phyloP scores from a whole-genome alignment of 1,139 yeast genomes.

The Suhomyces bokatorum region DNA sequence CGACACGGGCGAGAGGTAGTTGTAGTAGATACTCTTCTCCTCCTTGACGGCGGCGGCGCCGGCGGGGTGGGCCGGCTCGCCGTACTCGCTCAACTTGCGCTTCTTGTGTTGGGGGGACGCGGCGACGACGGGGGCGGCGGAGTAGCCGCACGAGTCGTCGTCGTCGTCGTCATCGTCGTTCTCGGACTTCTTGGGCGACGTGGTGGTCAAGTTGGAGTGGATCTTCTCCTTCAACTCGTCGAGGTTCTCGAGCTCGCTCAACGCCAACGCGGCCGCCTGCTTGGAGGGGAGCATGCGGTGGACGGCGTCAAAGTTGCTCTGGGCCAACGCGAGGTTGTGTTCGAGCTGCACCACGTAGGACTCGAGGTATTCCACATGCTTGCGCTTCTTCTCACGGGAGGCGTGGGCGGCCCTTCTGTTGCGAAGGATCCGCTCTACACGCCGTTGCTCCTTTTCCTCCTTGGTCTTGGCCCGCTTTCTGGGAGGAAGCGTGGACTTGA shows the following conservation, averaged over 20 bases:
- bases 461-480: constrained; percentile 94
- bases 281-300: constrained; percentile 17
- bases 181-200: constrained; percentile 15
- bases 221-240: constrained; percentile 35
- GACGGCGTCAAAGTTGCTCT: constrained; percentile 25
- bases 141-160: constrained; percentile 10
- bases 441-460: constrained; percentile 95
- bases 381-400: constrained; percentile 92
- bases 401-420: constrained; percentile 98
- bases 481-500: constrained; percentile 71
- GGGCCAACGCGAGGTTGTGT: constrained; percentile 29
- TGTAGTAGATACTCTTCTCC: constrained; percentile 25
- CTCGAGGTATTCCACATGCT: constrained; percentile 86
- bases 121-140: constrained; percentile 1
- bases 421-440: constrained; percentile 87
- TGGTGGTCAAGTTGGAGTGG: constrained; percentile 30
- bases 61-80: not conserved
- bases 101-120: constrained; percentile 8
- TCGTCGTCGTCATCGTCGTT: constrained; percentile 20
- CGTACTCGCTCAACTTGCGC: constrained; percentile 8
- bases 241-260: constrained; percentile 26
- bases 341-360: constrained; percentile 55
- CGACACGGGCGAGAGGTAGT: constrained; percentile 48
- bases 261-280: constrained; percentile 16
- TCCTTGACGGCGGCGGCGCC: constrained; percentile 11